Percentiles rank a stretch among this genome's conserved stretches.
These are phyloP conservation scores for Pleurotus giganteus DNA, from an alignment of 768 basidiomycete species.

Conservation along the genomic window DNA sequence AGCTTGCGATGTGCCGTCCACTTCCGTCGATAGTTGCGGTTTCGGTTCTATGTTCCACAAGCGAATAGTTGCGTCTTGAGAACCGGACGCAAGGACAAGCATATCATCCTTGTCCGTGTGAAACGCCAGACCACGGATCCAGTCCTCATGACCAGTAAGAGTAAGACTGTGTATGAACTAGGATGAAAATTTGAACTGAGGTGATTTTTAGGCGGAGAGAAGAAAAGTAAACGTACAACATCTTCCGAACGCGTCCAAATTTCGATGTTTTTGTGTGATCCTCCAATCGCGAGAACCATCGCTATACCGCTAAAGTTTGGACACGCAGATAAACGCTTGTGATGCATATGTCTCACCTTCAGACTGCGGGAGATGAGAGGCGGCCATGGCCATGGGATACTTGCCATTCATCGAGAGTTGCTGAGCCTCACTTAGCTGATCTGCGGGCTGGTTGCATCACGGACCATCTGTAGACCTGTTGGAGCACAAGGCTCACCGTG, in stretches of 20 bases:
- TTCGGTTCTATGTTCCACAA: constrained; percentile 81
- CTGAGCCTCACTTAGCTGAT: constrained; percentile 47
- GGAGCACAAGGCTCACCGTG: constrained; percentile 23
- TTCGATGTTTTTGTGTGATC: constrained; percentile 79
- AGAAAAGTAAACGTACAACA: constrained; percentile 35
- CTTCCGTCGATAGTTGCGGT: constrained; percentile 24
- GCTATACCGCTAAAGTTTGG: constrained; percentile 29
- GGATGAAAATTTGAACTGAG: constrained; percentile 39
- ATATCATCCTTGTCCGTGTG: constrained; percentile 33
- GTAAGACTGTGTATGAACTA: constrained; percentile 45
- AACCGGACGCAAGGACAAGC: constrained; percentile 86
- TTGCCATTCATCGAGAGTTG: constrained; percentile 60
- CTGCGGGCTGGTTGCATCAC: constrained; percentile 20
- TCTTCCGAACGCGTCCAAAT: constrained; percentile 71
- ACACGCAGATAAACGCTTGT: background rate
- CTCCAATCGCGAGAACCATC: constrained; percentile 73
- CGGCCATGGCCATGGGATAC: constrained; percentile 71
- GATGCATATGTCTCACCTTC: constrained; percentile 44
- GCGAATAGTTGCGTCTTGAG: constrained; percentile 92
- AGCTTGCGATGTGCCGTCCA: constrained; percentile 18
- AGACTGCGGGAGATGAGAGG: constrained; percentile 64
- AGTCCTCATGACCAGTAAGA: constrained; percentile 90
- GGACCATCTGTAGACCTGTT: constrained; percentile 1
- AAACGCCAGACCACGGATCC: constrained; percentile 85
- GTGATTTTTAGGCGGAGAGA: background rate